Base-by-base conservation (phyloP, 345 rosid genomes). In the Linum lewisii region DNA sequence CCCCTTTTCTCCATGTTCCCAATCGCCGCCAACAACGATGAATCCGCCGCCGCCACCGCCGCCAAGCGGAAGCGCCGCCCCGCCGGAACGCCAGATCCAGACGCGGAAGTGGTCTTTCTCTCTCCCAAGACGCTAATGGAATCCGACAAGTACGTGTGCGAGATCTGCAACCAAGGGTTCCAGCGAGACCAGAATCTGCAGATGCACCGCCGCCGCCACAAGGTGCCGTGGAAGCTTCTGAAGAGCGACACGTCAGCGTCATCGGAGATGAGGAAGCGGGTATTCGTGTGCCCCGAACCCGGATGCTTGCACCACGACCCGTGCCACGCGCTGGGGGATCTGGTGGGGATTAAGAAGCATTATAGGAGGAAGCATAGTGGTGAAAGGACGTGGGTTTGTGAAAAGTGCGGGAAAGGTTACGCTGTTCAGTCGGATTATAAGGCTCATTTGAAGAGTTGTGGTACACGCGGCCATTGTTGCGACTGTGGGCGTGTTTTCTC, bases 401-500 rank as follows among this genome's bases (percentile, higher is more conserved):
- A 78, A 44, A 84, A 76, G 69, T 87, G 95, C 67, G 79, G 81
- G 13, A 87, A 87, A 72, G 95, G 85, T 1, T 87, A 87, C 49
- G 95, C 95, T 53, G 95, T 87, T 62, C 95, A 87, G 67, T 87
- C 95, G 24, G 95, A 87, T 75, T 87, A 81, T 77, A 87, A 87
- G 64, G 95, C 95, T 45, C 95, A 87, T 66, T 88, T 87, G 69
- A 87, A 87, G 69, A 87, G 91, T 61, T 87, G 95, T 67, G 95
- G 95, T 42, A 87, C 91, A 20, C 68, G 95, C 63, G 95, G 95
- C 60, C 95, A 87, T 67, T 87, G 91, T 45, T 87, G 95, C 45
- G 95, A 87, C 73, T 87, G 95, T 65, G 95, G 95, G 71, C 91
- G 95, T 4, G 95, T 87, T 64, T 87, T 87, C 67, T 87, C 95